Evolutionary conservation across 202 grass and related monocot genomes (phyloP), one percentile per base, ranked within the genome.

Genomic region (Tripidium arundinaceum): DNA sequence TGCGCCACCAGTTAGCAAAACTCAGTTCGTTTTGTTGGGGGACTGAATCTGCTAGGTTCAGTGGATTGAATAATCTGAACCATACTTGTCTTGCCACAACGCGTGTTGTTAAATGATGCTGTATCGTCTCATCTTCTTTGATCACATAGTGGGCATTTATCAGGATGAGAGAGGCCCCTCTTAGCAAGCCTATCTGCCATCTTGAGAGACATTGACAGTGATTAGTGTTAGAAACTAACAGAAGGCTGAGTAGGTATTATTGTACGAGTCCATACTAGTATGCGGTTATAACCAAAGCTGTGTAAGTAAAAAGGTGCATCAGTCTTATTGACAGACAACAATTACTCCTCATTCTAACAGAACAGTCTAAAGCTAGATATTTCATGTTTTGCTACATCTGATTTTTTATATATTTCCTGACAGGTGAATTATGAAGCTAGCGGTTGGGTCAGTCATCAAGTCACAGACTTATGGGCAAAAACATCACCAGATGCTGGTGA

Each of bases 381-480:
- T 77, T 79, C 16, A 61, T 65, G 21, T 54, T 54, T 64, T 57
- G 15, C 15, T 14, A 22, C 36, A 43, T 59, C 67, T 63, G 39
- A 41, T 31, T 11, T 60, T 73, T 34, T 36, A 59, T 83, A 31
- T 58, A 78, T 81, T 75, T 25, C 61, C 27, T 91, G 62, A 67
- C 74, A 97, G 94, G 84, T 98, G 28, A 98, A 98, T 87, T 98
- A 94, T 60, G 76, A 90, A 68, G 81, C 69, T 59, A 87, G 75
- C 41, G 94, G 94, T 43, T 98, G 94, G 94, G 94, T 98, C 24
- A 79, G 86, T 81, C 94, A 98, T 89, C 94, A 98, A 75, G 91
- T 98, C 55, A 89, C 94, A 58, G 94, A 98, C 72, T 26, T 98
- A 46, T 98, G 94, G 94, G 94, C 91, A 45, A 98, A 98, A 90